phyloP scores from a whole-genome alignment of 1,284 basidiomycete species.

The Pulchroboletus neoregius region DNA sequence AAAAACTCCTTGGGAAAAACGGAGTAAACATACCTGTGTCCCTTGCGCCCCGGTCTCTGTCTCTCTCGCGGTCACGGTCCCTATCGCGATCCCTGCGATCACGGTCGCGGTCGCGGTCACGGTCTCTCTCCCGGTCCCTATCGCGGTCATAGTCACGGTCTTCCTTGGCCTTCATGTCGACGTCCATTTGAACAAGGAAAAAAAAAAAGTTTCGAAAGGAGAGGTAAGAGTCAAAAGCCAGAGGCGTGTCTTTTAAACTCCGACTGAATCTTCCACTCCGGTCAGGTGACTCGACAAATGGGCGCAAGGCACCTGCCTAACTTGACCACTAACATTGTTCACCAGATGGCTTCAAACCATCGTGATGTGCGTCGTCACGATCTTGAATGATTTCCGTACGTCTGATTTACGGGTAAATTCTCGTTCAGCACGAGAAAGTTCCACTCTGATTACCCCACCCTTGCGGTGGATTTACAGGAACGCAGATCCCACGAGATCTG shows the following conservation, averaged over 20 bases:
- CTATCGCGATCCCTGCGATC: slow-evolving; percentile 44
- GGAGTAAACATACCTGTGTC: slow-evolving; percentile 48
- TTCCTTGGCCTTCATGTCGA: slow-evolving; percentile 74
- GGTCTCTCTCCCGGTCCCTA: slow-evolving; percentile 45
- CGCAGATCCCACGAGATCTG: slow-evolving; percentile 1
- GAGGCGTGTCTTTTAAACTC: slow-evolving; percentile 13
- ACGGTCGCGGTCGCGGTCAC: slow-evolving; percentile 42
- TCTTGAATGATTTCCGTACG: neutral
- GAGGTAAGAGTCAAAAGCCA: slow-evolving; percentile 15
- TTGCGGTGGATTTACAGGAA: neutral
- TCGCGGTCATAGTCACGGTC: slow-evolving; percentile 57
- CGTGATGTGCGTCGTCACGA: too few species aligned
- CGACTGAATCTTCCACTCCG: slow-evolving; percentile 14
- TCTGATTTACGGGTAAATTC: neutral
- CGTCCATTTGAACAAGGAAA: slow-evolving; percentile 50
- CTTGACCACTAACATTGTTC: too few species aligned
- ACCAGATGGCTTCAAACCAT: too few species aligned
- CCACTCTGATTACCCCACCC: neutral
- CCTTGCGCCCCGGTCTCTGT: slow-evolving; percentile 46
- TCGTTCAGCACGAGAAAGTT: neutral
- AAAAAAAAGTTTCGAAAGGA: slow-evolving; percentile 3
- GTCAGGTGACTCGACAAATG: slow-evolving; percentile 20
- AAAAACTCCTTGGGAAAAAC: neutral
- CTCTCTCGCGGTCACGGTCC: slow-evolving; percentile 49
- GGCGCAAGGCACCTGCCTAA: too few species aligned